A percentile compares a stretch with the other conserved stretches of the same genome.
These are phyloP conservation scores for Aechmea fasciata DNA, from an alignment of 176 grass and related monocot species.

Conservation along the genomic window DNA sequence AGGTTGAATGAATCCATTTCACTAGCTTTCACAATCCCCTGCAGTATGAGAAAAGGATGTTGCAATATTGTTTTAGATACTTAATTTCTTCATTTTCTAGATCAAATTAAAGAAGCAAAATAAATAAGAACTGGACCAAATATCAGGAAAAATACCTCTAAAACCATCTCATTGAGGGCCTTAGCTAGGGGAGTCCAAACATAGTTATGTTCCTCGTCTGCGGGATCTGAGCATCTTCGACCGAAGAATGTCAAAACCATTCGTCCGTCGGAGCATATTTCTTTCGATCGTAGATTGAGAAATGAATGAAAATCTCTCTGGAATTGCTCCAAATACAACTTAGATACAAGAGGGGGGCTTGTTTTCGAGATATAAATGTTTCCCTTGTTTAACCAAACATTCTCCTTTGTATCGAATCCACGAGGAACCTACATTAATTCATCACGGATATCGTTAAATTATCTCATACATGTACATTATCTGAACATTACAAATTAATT, in stretches of 20 bases:
- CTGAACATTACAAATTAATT: too few species aligned
- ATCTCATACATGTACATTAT: too few species aligned
- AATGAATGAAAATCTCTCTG: slow-evolving; percentile 42
- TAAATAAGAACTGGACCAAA: too few species aligned
- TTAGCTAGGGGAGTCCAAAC: background rate
- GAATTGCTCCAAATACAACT: slow-evolving; percentile 27
- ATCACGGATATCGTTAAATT: too few species aligned
- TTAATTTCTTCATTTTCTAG: too few species aligned
- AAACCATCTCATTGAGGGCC: slow-evolving; percentile 8
- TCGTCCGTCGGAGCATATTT: background rate
- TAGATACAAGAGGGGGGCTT: slow-evolving; percentile 23
- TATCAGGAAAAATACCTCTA: background rate
- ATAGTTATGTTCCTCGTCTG: background rate
- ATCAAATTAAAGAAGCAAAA: too few species aligned
- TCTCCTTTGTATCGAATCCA: too few species aligned
- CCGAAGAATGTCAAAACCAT: slow-evolving; percentile 10
- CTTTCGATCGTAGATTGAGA: slow-evolving; percentile 7
- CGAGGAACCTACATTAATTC: too few species aligned
- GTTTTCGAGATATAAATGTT: slow-evolving; percentile 38
- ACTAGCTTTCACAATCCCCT: slow-evolving; percentile 11
- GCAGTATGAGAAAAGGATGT: too few species aligned
- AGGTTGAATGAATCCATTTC: slow-evolving; percentile 19
- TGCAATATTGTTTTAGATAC: too few species aligned
- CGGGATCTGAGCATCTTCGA: background rate
- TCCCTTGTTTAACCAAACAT: slow-evolving; percentile 17